Base-by-base conservation (phyloP, 2,329 filamentous ascomycete species). In the Cytospora leucostoma region DNA sequence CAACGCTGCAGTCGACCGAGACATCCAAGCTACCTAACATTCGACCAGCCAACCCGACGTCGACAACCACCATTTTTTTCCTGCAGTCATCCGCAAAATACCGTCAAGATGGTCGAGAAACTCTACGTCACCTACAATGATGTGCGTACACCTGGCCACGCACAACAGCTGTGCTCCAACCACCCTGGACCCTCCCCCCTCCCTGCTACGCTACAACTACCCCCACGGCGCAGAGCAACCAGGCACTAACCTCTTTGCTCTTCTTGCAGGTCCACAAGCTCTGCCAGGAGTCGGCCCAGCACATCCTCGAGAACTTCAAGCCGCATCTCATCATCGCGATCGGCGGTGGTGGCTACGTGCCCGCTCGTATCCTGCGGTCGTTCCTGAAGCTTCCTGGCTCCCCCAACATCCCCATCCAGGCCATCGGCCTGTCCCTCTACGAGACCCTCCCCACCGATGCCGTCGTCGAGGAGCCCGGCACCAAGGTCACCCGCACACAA, bases 241-340 rank as follows among this genome's bases (percentile, higher is more conserved):
- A 47, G 44, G 7, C 51, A 50, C 62, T 57, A 49, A 47, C 59
- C 67, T 66, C 55, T 66, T 50, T 32, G 6, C 32, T 35, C 49
- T 13, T 5, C 11, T 37, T 59, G 63, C 73, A 98, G 93, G 90
- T 99, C 74, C 95, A 99, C 87, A 96, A 97, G 80, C 87, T 98
- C 75, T 99, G 95, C 83, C 91, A 97, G 80, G 84, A 89, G 74
- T 88, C 92, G 19, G 95, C 93, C 47, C 84, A 87, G 68, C 82
- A 83, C 71, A 96, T 98, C 76, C 88, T 99, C 71, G 81, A 88
- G 74, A 87, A 91, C 17, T 93, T 97, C 83, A 85, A 92, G 75
- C 95, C 95, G 47, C 92, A 97, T 77, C 90, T 99, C 71, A 97
- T 99, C 85, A 96, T 99, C 77, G 95, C 95, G 75, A 98, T 98